A percentile compares a stretch with the other conserved stretches of the same genome.
These are phyloP conservation scores for Musa acuminata DNA, from an alignment of 176 grass and related monocot genomes.

Conservation along the genomic window DNA sequence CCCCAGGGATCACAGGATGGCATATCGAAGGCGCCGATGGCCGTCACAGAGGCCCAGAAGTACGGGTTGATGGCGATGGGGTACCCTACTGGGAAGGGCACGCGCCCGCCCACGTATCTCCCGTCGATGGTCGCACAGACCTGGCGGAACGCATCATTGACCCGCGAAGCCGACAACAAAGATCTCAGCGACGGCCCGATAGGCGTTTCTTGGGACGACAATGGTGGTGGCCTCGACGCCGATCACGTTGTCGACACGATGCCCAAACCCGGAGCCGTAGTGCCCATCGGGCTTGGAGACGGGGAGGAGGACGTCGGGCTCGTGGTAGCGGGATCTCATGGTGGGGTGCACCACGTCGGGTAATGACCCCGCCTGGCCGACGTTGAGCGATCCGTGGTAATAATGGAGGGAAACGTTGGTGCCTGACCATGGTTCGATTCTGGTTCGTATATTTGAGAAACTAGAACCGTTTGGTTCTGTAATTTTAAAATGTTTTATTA, in stretches of 20 bases:
- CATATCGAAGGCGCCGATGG: constrained; percentile 19
- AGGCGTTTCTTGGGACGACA: background rate
- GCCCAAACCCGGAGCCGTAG: constrained; percentile 7
- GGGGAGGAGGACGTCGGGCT: constrained; percentile 14
- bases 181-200: constrained; percentile 11
- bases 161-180: background rate
- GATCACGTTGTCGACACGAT: constrained; percentile 5
- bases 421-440: too few species aligned
- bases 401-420: constrained; percentile 13
- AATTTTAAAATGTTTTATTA: too few species aligned
- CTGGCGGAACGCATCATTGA: constrained; percentile 14
- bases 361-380: background rate
- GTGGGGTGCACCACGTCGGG: too few species aligned
- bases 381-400: background rate
- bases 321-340: background rate
- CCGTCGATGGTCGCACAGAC: constrained; percentile 10
- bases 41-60: constrained; percentile 10
- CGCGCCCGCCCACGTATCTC: constrained; percentile 2
- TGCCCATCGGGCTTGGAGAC: constrained; percentile 6
- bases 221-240: background rate
- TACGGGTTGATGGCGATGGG: background rate
- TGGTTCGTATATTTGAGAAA: too few species aligned
- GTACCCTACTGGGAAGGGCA: constrained; percentile 4
- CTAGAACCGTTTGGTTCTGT: too few species aligned
- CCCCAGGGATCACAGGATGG: constrained; percentile 11